phyloP scores from a whole-genome alignment of 306 rosid genomes.

The Benincasa hispida region DNA sequence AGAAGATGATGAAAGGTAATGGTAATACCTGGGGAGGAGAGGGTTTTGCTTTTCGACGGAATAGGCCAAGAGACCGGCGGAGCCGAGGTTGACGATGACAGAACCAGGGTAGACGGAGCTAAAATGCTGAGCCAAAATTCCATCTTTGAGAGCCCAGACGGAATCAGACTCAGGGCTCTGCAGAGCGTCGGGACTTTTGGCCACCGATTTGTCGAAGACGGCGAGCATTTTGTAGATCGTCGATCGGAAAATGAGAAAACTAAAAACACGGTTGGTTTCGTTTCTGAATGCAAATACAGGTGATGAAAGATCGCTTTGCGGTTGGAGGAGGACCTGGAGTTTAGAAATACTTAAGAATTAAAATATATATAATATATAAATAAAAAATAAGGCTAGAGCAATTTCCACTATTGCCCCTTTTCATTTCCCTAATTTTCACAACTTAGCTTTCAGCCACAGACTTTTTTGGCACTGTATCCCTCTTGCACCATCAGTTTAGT shows the following conservation, averaged over 20 bases:
- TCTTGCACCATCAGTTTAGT: no score
- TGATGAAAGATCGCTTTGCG: background rate
- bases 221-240: slow-evolving; percentile 60
- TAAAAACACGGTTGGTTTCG: background rate
- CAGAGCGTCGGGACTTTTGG: slow-evolving; percentile 74
- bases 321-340: background rate
- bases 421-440: background rate
- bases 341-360: background rate
- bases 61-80: slow-evolving; percentile 49
- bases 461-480: background rate
- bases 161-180: slow-evolving; percentile 44
- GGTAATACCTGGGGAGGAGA: slow-evolving; percentile 62
- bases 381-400: background rate
- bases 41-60: slow-evolving; percentile 61
- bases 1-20: background rate
- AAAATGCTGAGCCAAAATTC: slow-evolving; percentile 47
- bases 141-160: slow-evolving; percentile 63
- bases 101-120: slow-evolving; percentile 48
- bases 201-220: slow-evolving; percentile 76
- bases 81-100: slow-evolving; percentile 58
- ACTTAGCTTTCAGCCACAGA: background rate
- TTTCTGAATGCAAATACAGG: background rate
- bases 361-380: background rate
- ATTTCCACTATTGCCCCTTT: background rate
- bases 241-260: slow-evolving; percentile 2